Evolutionary conservation across 495 filamentous ascomycete genomes (phyloP).

Genomic region (Beverwykella pulmonaria): DNA sequence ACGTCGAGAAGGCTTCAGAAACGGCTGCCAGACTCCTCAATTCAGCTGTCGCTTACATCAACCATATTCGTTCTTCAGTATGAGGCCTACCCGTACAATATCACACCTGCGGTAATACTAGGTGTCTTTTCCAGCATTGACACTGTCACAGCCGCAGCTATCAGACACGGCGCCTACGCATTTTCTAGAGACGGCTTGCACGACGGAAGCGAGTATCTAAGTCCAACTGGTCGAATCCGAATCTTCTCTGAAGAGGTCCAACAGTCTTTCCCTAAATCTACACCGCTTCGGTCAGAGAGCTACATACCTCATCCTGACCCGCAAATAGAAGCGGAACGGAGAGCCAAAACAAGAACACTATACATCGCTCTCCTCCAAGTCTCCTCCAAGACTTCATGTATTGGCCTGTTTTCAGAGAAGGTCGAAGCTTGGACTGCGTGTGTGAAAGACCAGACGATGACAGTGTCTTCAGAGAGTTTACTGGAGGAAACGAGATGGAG

Average conservation of each 20-base stretch:
- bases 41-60: background rate
- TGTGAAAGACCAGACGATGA: background rate
- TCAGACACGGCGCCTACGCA: constrained; percentile 6
- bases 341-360: background rate
- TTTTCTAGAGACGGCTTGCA: constrained; percentile 3
- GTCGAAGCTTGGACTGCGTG: background rate
- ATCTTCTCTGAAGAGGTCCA: background rate
- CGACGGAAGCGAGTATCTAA: constrained; percentile 9
- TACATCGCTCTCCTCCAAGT: background rate
- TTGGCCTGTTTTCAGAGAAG: background rate
- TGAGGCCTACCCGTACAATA: constrained; percentile 4
- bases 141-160: background rate
- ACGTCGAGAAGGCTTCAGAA: background rate
- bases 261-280: background rate
- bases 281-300: background rate
- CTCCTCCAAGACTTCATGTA: background rate
- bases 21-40: background rate
- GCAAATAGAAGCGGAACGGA: background rate
- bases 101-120: background rate
- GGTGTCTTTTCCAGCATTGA: constrained; percentile 2
- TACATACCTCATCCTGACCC: background rate
- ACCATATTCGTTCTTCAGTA: background rate
- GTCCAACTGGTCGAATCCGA: background rate
- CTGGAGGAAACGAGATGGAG: background rate
- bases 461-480: background rate